Evolutionary conservation across 768 basidiomycete species (phyloP).

Genomic region (Rhizopogon sp.): DNA sequence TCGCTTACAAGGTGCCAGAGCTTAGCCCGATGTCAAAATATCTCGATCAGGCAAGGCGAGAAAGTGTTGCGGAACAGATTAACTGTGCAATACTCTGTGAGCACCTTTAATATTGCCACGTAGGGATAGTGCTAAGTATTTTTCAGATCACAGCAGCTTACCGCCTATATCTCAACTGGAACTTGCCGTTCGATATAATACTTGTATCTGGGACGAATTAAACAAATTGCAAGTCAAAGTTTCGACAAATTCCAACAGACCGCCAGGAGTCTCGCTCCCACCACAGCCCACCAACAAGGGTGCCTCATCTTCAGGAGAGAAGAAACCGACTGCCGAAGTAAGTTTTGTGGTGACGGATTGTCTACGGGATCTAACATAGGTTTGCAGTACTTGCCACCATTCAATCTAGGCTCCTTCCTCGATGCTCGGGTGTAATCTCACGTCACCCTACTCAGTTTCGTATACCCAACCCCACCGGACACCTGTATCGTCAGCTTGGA

Average conservation of each 20-base stretch:
- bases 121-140: neutral
- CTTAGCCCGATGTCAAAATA: constrained; percentile 72
- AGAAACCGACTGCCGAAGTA: constrained; percentile 34
- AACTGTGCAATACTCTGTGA: constrained; percentile 80
- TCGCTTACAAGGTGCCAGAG: constrained; percentile 83
- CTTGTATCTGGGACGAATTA: constrained; percentile 54
- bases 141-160: constrained; percentile 44
- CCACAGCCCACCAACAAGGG: constrained; percentile 22
- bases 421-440: constrained; percentile 38
- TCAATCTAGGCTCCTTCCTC: constrained; percentile 52
- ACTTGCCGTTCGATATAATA: constrained; percentile 58
- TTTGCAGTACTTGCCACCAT: constrained; percentile 40
- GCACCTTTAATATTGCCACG: constrained; percentile 21
- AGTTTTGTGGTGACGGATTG: neutral
- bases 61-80: constrained; percentile 83
- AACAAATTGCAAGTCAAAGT: constrained; percentile 45
- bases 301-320: constrained; percentile 21
- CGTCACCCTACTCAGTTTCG: neutral
- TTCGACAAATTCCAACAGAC: constrained; percentile 30
- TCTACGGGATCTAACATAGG: neutral
- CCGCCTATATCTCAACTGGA: constrained; percentile 60
- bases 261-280: constrained; percentile 43
- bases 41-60: constrained; percentile 69
- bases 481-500: constrained; percentile 10
- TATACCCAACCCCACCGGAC: constrained; percentile 2